Percentiles rank a stretch among this genome's conserved stretches.
Evolutionary conservation across 129 eudicot genomes (phyloP).

Genomic region (Apium graveolens): DNA sequence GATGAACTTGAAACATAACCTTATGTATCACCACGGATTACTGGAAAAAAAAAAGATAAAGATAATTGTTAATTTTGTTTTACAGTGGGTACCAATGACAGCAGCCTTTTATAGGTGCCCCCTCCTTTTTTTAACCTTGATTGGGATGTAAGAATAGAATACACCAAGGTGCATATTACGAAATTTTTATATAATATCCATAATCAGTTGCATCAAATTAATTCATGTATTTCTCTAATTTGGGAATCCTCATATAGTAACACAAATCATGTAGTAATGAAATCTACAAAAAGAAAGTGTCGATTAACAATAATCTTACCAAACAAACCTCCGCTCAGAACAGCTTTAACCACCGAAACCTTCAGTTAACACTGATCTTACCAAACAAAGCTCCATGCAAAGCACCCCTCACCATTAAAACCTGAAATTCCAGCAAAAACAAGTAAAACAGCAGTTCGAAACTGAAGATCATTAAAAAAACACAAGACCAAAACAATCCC

Average conservation of each 20-base stretch:
- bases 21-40: not conserved
- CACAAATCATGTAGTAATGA: not conserved
- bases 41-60: not conserved
- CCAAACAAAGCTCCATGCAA: slow-evolving; percentile 10
- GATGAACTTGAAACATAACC: not conserved
- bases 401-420: slow-evolving; percentile 1
- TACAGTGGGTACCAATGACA: not conserved
- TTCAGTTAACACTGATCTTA: not conserved
- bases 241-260: not conserved
- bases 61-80: not conserved
- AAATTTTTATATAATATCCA: not conserved
- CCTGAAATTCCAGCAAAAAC: not conserved
- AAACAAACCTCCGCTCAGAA: not conserved
- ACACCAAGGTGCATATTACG: not conserved
- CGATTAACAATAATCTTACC: not conserved
- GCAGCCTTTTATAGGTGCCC: not conserved
- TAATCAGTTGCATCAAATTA: not conserved
- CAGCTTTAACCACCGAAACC: not conserved
- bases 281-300: not conserved
- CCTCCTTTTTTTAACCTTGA: not conserved
- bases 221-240: not conserved
- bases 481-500: not conserved
- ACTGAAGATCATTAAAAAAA: not conserved
- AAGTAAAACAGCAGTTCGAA: not conserved
- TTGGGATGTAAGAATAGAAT: not conserved